These are phyloP conservation scores for Candida bentonensis DNA, from an alignment of 805 yeast genomes.

Conservation along the genomic window DNA sequence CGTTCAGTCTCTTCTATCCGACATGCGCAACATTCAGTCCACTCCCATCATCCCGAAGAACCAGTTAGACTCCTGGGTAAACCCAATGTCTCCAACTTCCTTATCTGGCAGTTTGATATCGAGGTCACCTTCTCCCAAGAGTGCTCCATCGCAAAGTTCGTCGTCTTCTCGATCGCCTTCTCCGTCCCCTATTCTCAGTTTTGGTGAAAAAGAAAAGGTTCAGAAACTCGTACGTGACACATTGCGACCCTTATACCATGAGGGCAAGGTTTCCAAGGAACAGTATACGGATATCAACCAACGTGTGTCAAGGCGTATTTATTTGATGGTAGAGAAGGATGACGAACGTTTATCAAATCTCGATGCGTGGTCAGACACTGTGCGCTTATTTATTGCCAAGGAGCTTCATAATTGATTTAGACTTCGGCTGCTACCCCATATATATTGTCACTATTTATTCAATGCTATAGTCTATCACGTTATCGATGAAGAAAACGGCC, in stretches of 20 bases:
- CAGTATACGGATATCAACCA: constrained; percentile 50
- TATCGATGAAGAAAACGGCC: neutral
- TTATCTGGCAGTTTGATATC: neutral
- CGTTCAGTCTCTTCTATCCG: constrained; percentile 13
- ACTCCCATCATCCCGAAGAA: neutral
- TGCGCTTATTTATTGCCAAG: neutral
- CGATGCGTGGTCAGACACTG: neutral
- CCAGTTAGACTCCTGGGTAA: neutral
- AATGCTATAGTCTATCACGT: too few species aligned
- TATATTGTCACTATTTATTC: too few species aligned
- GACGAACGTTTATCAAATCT: constrained; percentile 21
- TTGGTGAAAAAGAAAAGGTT: constrained; percentile 38
- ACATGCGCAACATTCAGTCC: constrained; percentile 12
- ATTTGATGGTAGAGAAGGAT: neutral
- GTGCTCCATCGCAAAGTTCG: neutral
- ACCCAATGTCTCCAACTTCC: neutral
- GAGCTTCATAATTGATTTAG: neutral
- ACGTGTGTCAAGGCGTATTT: constrained; percentile 22
- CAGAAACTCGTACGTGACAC: constrained; percentile 44
- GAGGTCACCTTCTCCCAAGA: neutral
- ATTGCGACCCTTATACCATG: constrained; percentile 34
- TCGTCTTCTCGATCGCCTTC: constrained; percentile 11
- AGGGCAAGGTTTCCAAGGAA: constrained; percentile 21
- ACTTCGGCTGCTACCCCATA: too few species aligned
- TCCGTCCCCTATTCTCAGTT: constrained; percentile 6